These are phyloP conservation scores for Lathyrus sativus DNA, from an alignment of 306 rosid genomes.

Conservation along the genomic window DNA sequence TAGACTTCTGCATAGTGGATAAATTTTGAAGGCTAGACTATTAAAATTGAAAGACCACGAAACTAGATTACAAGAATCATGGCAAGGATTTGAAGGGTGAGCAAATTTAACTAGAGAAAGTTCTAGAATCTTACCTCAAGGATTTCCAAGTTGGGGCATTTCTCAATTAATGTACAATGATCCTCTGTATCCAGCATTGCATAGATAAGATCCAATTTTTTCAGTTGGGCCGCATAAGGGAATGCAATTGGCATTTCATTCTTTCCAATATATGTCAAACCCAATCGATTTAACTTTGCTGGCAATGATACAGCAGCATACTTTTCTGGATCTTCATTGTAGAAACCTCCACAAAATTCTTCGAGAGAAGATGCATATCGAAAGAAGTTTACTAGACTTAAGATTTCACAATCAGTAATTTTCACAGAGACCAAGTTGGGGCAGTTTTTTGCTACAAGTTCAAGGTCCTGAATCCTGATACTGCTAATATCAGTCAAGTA, in stretches of 20 bases:
- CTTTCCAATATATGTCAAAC: conserved; percentile 76
- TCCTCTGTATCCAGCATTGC: conserved; percentile 89
- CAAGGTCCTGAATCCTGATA: conserved; percentile 72
- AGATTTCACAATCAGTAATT: conserved; percentile 74
- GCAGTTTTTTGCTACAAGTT: conserved; percentile 80
- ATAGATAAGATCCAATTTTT: conserved; percentile 83
- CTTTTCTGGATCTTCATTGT: conserved; percentile 56
- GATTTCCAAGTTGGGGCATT: conserved; percentile 85
- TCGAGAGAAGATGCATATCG: conserved; percentile 61
- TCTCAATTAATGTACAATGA: conserved; percentile 78
- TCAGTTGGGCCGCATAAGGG: conserved; percentile 68
- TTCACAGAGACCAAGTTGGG: conserved; percentile 75
- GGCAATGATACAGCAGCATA: conserved; percentile 64
- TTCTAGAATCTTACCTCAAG: conserved; percentile 64
- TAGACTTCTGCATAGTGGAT: conserved; percentile 1
- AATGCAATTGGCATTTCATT: conserved; percentile 75
- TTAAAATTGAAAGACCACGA: conserved; percentile 25
- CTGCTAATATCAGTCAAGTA: conserved; percentile 71
- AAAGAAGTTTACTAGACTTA: conserved; percentile 71
- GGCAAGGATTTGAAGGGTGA: conserved; percentile 15
- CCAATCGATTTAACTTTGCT: conserved; percentile 61
- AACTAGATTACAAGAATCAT: conserved; percentile 11
- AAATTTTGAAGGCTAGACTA: conserved; percentile 31
- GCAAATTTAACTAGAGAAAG: conserved; percentile 13
- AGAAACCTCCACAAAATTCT: conserved; percentile 90